Base-by-base conservation (phyloP, 106 monocot species). In the Dactylorhiza incarnata region DNA sequence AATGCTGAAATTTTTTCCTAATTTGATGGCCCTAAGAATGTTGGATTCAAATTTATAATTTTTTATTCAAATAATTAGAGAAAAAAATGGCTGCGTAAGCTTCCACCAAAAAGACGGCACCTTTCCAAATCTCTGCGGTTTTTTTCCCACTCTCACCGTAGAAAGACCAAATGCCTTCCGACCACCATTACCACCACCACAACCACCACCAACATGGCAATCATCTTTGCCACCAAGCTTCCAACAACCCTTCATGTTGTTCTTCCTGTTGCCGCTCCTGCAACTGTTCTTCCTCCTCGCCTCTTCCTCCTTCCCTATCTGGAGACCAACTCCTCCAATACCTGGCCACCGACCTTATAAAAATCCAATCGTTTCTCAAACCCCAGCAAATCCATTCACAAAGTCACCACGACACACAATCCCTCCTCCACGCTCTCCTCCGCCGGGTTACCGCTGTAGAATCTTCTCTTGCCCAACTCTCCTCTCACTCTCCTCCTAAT, bases 281-380 rank as follows among this genome's bases (percentile, higher is more conserved):
- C 76, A 79, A 55, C 68, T 58, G 74, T 71, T 76, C 78, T 17
- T 11, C 71, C 26, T 48, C 79, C 16, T 23, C 76, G 5, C 68
- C 68, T 1, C 48, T 68, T 45, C 15, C 76, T 29, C 12, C 49
- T 26, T 23, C 49, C 46, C 29, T 79, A 70, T 26, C 80, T 52
- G 46, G 77, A 2, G 87, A 91, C 48, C 83, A 83, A 22, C 84
- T 86, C 76, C 86, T 84, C 77, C 83, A 76, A 73, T 73, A 73
- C 17, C 52, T 49, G 72, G 72, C 49, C 17, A 67, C 74, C 55
- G 76, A n/a, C 49, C 73, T 53, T 26, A 48, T 81, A 3, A 76
- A 75, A 61, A 15, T 56, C 26, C 75, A 58, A 22, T 26, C 62
- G 43, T 53, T 25, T n/a, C 48, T 37, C 73, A 72, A 84, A 50